Evolutionary conservation across 331 rosid genomes (phyloP).

Genomic region (Saraca asoca): DNA sequence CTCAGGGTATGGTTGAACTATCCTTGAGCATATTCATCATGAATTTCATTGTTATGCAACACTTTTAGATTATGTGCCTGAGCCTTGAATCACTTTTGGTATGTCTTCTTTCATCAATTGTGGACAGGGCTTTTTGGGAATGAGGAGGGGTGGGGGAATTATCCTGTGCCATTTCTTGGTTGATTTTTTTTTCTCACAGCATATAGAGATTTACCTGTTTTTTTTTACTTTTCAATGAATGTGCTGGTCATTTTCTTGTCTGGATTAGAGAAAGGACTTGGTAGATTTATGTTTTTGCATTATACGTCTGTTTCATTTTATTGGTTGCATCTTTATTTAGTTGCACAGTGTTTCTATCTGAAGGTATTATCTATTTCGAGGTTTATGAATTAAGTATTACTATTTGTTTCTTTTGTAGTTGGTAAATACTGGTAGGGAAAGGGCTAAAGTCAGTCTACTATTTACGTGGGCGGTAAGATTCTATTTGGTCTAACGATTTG

Average conservation of each 20-base stretch:
- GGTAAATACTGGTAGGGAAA: slow-evolving; percentile 93
- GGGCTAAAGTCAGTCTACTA: slow-evolving; percentile 97
- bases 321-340: slow-evolving; percentile 11
- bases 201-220: background rate
- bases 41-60: too few relatives aligned
- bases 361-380: slow-evolving; percentile 17
- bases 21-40: too few relatives aligned
- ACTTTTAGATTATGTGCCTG: too few relatives aligned
- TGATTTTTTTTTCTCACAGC: background rate
- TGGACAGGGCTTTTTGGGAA: too few relatives aligned
- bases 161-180: too few relatives aligned
- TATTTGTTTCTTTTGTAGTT: slow-evolving; percentile 61
- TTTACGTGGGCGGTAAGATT: slow-evolving; percentile 95
- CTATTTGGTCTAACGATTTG: slow-evolving; percentile 28
- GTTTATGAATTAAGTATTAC: slow-evolving; percentile 27
- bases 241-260: background rate
- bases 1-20: too few relatives aligned
- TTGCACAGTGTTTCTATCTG: slow-evolving; percentile 17
- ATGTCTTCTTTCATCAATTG: too few relatives aligned
- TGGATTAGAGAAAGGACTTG: background rate
- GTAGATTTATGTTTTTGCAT: background rate
- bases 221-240: background rate
- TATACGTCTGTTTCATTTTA: slow-evolving; percentile 5
- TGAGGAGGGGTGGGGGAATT: too few relatives aligned
- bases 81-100: too few relatives aligned